These are phyloP conservation scores for Pleurotus djamor DNA, from an alignment of 768 basidiomycete species.

Conservation along the genomic window DNA sequence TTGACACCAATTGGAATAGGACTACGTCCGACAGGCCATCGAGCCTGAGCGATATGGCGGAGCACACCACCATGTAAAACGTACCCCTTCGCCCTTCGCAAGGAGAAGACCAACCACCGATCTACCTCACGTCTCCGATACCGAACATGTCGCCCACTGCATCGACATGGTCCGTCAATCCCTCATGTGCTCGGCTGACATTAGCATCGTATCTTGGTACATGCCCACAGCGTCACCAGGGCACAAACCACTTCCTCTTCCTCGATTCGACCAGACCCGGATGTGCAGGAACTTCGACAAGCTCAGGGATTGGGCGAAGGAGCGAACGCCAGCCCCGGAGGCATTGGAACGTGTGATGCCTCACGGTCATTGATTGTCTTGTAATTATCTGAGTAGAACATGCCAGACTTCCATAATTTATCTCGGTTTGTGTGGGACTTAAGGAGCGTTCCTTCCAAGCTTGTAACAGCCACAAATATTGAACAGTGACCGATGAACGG, in stretches of 20 bases:
- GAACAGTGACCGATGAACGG: too few species aligned
- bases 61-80: slow-evolving; percentile 4
- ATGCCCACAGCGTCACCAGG: not conserved
- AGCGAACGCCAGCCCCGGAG: not conserved
- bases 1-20: slow-evolving; percentile 5
- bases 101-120: not conserved
- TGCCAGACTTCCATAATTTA: too few species aligned
- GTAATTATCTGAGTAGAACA: too few species aligned
- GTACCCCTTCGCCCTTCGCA: not conserved
- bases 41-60: slow-evolving; percentile 12
- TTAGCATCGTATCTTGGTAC: slow-evolving; percentile 17
- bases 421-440: too few species aligned
- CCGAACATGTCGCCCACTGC: slow-evolving; percentile 17
- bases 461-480: too few species aligned
- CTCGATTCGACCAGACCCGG: slow-evolving; percentile 3
- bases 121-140: slow-evolving; percentile 5
- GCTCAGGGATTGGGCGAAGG: slow-evolving; percentile 15
- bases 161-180: slow-evolving; percentile 17
- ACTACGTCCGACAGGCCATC: slow-evolving; percentile 13
- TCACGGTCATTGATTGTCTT: not conserved
- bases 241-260: not conserved
- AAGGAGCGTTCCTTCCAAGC: too few species aligned
- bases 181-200: slow-evolving; percentile 18
- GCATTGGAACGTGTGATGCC: slow-evolving; percentile 4
- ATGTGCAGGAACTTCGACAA: slow-evolving; percentile 16